Conservation (phyloP, 148 eudicot species). For the Rhododendron kiyosumense region DNA sequence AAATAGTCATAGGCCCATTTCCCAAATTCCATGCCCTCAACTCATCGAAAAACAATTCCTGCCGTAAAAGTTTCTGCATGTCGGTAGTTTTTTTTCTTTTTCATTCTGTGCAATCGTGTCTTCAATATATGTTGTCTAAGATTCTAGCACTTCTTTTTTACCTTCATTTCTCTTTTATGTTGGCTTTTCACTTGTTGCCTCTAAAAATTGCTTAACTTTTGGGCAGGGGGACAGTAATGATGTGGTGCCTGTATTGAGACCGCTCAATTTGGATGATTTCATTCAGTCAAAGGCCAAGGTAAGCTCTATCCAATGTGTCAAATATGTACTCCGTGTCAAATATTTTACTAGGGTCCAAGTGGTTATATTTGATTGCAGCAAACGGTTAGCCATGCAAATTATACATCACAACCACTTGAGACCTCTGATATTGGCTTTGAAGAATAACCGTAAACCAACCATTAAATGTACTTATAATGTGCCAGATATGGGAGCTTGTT, state of each 20-base stretch:
- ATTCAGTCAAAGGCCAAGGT: constrained; percentile 91
- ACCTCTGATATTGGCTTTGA: not conserved
- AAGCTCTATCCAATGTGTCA: constrained; percentile 1
- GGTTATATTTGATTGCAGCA: not conserved
- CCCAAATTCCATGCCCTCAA: not conserved
- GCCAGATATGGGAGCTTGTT: not conserved
- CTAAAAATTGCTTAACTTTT: constrained; percentile 6
- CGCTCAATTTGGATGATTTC: constrained; percentile 82
- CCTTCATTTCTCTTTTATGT: not conserved
- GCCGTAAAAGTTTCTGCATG: not conserved
- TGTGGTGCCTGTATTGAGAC: constrained; percentile 48
- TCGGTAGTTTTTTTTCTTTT: not conserved
- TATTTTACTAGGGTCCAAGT: not conserved
- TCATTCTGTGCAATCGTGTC: not conserved
- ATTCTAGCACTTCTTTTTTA: not conserved
- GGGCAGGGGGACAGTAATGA: constrained; percentile 46
- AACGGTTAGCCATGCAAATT: not conserved
- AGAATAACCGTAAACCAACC: not conserved
- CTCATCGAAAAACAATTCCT: not conserved
- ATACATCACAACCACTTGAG: not conserved
- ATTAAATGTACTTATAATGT: not conserved
- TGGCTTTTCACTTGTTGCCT: not conserved
- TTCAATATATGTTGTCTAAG: not conserved
- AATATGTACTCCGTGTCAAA: not conserved
- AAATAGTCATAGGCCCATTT: not conserved